Conservation (phyloP, 495 filamentous ascomycete genomes). For the Hypoxylon rickii region DNA sequence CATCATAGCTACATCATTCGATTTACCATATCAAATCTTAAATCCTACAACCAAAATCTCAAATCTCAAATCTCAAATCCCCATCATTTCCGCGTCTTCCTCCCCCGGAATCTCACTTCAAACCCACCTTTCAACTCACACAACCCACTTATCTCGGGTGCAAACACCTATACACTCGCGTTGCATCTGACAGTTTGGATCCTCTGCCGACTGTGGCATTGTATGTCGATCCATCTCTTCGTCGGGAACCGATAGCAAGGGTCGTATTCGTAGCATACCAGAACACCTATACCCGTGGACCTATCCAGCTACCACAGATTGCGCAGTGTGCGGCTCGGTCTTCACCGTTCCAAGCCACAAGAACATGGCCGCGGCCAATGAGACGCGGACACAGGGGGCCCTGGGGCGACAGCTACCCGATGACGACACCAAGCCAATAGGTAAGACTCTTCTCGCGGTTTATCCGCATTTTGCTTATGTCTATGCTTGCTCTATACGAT, state of each 20-base stretch:
- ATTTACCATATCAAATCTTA: not conserved
- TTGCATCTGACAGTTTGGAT: conserved; percentile 18
- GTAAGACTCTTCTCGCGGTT: conserved; percentile 25
- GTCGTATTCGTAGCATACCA: no score
- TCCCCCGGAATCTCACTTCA: conserved; percentile 1
- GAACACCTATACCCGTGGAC: no score
- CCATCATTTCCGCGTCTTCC: not conserved
- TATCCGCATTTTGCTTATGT: not conserved
- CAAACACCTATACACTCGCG: no score
- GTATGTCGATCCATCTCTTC: conserved; percentile 30
- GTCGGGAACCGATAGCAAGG: not conserved
- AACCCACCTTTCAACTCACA: conserved; percentile 5
- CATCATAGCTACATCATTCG: conserved; percentile 33
- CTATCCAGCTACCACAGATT: conserved; percentile 17
- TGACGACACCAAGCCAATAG: conserved; percentile 30
- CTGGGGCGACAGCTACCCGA: conserved; percentile 27
- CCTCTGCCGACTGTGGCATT: conserved; percentile 10
- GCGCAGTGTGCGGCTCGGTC: conserved; percentile 8
- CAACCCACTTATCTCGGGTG: conserved; percentile 10
- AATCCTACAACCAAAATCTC: no score
- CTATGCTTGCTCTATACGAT: not conserved
- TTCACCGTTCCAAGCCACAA: conserved; percentile 23
- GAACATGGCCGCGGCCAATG: conserved; percentile 27
- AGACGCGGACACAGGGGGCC: conserved; percentile 16
- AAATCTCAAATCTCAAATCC: no score